Evolutionary conservation across 495 filamentous ascomycete genomes (phyloP), one percentile per base, ranked within the genome.

Genomic region (Aspergillus taichungensis): DNA sequence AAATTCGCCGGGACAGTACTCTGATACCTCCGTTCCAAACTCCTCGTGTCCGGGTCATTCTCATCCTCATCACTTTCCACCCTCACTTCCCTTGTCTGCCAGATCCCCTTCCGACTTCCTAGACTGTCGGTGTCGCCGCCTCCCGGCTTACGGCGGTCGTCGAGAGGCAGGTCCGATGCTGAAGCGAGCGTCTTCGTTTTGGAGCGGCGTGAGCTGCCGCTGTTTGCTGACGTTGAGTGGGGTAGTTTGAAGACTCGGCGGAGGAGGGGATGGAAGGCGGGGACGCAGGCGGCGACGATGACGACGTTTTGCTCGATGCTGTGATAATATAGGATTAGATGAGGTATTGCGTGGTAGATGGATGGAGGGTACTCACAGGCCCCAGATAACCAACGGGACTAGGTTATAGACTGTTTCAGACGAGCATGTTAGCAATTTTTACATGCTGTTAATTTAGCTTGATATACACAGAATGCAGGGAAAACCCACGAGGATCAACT

Each of bases 281-380:
- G 62, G 12, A 64, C 56, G 44, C 62, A 66, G 6, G 62, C 59
- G 6, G 62, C 62, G 14, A 66, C 52, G 35, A 66, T 58, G 44
- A 66, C 62, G 12, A 63, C 52, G 28, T 66, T 58, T 47, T 44
- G 38, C 40, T 55, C 56, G 28, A 52, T 48, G 13, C 50, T 24
- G 18, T 24, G 18, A 24, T 4, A 4, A 4, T 2, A 24, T 4
- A 2, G 18, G 18, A 24, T 24, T 24, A 24, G 18, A 24, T 1
- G 4, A 4, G 18, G 18, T 2, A 4, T 2, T 24, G 18, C 18
- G 18, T 24, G 4, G 18, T 24, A 10, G 34, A 38, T 29, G 30
- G n/a, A 33, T n/a, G 11, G 6, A 13, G n/a, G 7, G 30, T 38
- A 48, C 50, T 50, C 31, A 56, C 53, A 53, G 37, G 8, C 50